Conservation (phyloP, 2,329 filamentous ascomycete species). For the Corniculantispora saksenae region DNA sequence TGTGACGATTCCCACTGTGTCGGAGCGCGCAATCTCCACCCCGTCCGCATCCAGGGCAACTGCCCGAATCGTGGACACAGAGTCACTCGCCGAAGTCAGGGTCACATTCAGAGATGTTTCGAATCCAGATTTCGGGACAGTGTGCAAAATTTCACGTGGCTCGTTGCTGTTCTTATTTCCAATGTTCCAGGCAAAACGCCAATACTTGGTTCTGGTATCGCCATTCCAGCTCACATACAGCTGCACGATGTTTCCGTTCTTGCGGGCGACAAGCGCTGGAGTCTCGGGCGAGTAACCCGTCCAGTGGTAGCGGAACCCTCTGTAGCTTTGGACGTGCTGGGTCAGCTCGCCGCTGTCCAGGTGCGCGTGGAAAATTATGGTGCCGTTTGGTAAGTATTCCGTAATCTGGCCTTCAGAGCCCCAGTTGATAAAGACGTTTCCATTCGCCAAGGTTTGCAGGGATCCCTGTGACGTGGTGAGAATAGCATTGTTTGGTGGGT, state of each 20-base stretch:
- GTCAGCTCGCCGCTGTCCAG: constrained; percentile 40
- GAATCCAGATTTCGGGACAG: not conserved
- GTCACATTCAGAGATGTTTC: not conserved
- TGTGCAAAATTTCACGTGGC: not conserved
- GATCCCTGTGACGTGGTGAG: constrained; percentile 50
- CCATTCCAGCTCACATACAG: constrained; percentile 15
- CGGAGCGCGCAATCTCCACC: not conserved
- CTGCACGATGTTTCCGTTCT: not conserved
- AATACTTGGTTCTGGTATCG: constrained; percentile 2
- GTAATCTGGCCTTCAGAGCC: constrained; percentile 51
- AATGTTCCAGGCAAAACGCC: constrained; percentile 5
- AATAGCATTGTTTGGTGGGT: constrained; percentile 47
- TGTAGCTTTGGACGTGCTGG: constrained; percentile 52
- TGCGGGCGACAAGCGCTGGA: constrained; percentile 27
- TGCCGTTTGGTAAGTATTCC: constrained; percentile 47
- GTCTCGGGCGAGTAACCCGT: constrained; percentile 42
- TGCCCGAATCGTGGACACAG: not conserved
- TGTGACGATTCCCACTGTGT: not conserved
- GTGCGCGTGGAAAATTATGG: constrained; percentile 53
- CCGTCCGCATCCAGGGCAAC: not conserved
- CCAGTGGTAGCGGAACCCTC: constrained; percentile 56
- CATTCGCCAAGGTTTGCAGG: constrained; percentile 54
- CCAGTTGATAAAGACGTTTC: constrained; percentile 60
- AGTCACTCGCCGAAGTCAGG: not conserved
- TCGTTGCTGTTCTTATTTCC: not conserved